Evolutionary conservation across 768 basidiomycete species (phyloP).

Genomic region (Leccinellum albellum): DNA sequence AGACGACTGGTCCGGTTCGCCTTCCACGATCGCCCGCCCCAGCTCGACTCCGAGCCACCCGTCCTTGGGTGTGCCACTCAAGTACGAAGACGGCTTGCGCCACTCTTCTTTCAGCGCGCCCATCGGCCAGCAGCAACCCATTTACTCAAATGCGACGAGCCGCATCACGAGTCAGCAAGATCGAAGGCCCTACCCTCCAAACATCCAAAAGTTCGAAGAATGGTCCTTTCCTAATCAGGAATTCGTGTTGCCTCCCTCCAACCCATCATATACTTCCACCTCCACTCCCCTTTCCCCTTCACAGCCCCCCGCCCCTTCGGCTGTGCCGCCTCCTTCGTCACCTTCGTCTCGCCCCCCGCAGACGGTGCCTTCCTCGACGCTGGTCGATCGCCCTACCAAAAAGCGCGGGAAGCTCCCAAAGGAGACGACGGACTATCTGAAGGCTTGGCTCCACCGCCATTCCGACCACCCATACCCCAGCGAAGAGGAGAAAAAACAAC

Average conservation of each 20-base stretch:
- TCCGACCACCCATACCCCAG: conserved; percentile 87
- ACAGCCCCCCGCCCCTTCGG: conserved; percentile 26
- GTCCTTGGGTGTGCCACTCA: conserved; percentile 46
- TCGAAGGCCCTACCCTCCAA: conserved; percentile 47
- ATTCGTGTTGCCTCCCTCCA: conserved; percentile 42
- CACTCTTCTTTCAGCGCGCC: conserved; percentile 63
- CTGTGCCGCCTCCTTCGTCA: conserved; percentile 43
- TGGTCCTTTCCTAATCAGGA: conserved; percentile 67
- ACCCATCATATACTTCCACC: conserved; percentile 22
- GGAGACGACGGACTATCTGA: conserved; percentile 86
- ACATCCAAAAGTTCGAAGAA: conserved; percentile 58
- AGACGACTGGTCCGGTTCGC: conserved; percentile 53
- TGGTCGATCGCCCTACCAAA: conserved; percentile 73
- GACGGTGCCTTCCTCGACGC: conserved; percentile 48
- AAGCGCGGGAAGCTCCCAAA: conserved; percentile 88
- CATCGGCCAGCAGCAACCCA: conserved; percentile 50
- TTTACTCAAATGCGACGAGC: conserved; percentile 57
- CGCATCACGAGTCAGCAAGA: conserved; percentile 72
- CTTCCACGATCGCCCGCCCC: conserved; percentile 63
- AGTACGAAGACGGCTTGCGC: conserved; percentile 70
- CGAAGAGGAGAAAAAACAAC: conserved; percentile 87
- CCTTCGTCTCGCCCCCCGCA: conserved; percentile 48
- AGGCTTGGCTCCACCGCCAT: conserved; percentile 84
- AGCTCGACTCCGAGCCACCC: conserved; percentile 61
- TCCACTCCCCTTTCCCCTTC: conserved; percentile 43